Percentiles rank a stretch among this genome's conserved stretches.
Evolutionary conservation across 2,329 filamentous ascomycete genomes (phyloP).

Genomic region (Pseudogymnoascus sp.): DNA sequence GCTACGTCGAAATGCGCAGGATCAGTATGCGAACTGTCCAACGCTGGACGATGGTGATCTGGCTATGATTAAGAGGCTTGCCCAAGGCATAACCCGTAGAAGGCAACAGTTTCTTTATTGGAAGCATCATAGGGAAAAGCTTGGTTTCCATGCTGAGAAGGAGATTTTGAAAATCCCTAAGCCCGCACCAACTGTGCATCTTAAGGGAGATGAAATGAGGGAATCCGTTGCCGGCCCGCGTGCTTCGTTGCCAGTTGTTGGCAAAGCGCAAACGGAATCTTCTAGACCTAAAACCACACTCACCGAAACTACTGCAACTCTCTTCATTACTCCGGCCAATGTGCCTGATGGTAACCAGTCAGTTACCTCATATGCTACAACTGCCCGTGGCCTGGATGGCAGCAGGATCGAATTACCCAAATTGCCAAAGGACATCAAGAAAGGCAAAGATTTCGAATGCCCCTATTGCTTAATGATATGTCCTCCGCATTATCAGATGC

Average conservation of each 20-base stretch:
- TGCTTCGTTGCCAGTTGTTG: neutral
- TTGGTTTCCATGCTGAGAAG: neutral
- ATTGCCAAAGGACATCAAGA: neutral
- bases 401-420: neutral
- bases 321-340: neutral
- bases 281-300: neutral
- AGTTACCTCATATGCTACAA: neutral
- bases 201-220: neutral
- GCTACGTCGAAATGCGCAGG: neutral
- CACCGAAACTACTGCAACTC: neutral
- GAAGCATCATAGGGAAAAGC: neutral
- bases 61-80: neutral
- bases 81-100: neutral
- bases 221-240: neutral
- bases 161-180: neutral
- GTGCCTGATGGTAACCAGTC: neutral
- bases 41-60: neutral
- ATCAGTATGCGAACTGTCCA: neutral
- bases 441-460: conserved; percentile 11
- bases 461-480: conserved; percentile 10
- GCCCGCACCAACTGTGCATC: neutral
- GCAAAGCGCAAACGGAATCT: neutral
- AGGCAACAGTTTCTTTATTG: neutral
- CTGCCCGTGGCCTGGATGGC: neutral
- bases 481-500: neutral